phyloP scores from a whole-genome alignment of 495 filamentous ascomycete species.

The Aspergillus coremiiformis region DNA sequence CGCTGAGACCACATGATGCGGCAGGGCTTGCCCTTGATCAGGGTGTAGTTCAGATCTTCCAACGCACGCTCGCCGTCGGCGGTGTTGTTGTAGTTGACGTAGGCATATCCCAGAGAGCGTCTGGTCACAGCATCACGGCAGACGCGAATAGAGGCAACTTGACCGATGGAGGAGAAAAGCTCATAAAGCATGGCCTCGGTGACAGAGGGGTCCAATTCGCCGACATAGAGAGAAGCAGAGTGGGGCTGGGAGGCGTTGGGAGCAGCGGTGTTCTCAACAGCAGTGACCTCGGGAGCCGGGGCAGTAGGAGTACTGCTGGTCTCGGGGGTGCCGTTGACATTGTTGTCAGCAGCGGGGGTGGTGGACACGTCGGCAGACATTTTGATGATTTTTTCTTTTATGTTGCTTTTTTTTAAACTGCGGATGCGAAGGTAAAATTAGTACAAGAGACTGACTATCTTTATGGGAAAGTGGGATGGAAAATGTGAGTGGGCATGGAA shows the following conservation, averaged over 20 bases:
- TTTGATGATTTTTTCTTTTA: constrained; percentile 23
- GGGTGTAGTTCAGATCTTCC: constrained; percentile 98
- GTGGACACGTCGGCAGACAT: constrained; percentile 44
- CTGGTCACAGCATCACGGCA: constrained; percentile 98
- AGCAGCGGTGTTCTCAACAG: constrained; percentile 35
- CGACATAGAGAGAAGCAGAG: constrained; percentile 97
- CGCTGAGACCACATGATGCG: constrained; percentile 99
- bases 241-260: constrained; percentile 73
- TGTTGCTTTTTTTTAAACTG: constrained; percentile 2
- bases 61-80: constrained; percentile 94
- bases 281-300: constrained; percentile 28
- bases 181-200: constrained; percentile 99
- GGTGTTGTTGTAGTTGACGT: constrained; percentile 99
- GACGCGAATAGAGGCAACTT: constrained; percentile 98
- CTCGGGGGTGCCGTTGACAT: constrained; percentile 38
- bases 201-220: constrained; percentile 93
- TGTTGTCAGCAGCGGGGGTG: constrained; percentile 33
- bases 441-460: neutral
- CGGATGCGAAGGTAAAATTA: neutral
- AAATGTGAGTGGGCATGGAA: neutral
- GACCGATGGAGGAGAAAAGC: constrained; percentile 98
- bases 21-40: constrained; percentile 98
- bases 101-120: constrained; percentile 97
- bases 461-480: neutral
- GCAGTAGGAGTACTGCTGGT: constrained; percentile 27